These are phyloP conservation scores for Skeletonema menzelii DNA, from an alignment of 108 stramenopile genomes.

Conservation along the genomic window DNA sequence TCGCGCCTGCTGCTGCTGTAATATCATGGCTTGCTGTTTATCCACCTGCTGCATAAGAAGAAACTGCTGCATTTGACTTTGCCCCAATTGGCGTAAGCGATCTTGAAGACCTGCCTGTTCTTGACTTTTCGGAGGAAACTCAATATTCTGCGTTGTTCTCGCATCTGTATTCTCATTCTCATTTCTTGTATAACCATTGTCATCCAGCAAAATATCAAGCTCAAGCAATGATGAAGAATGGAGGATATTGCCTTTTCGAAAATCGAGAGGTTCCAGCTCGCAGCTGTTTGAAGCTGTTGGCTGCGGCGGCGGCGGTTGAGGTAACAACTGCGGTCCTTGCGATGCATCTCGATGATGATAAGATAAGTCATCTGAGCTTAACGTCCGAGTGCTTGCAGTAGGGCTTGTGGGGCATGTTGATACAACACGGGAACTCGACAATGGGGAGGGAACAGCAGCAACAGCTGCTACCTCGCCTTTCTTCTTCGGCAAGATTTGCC, in stretches of 20 bases:
- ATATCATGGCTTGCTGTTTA: not conserved
- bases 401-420: not conserved
- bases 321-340: not conserved
- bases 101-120: not conserved
- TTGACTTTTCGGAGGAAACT: not conserved
- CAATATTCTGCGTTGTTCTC: not conserved
- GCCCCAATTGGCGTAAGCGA: not conserved
- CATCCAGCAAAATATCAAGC: not conserved
- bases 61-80: slow-evolving; percentile 1
- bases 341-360: not conserved
- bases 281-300: not conserved
- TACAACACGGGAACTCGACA: not conserved
- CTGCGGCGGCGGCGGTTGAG: not conserved
- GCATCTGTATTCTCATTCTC: not conserved
- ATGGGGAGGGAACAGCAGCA: not conserved
- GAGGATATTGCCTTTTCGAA: not conserved
- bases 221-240: not conserved
- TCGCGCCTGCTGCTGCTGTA: slow-evolving; percentile 1
- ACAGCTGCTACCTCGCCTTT: not conserved
- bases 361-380: not conserved
- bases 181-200: no score
- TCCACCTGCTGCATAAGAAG: not conserved
- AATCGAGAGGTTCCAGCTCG: not conserved
- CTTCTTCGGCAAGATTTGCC: not conserved
- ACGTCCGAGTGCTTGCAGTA: not conserved